Evolutionary conservation across 2,329 filamentous ascomycete species (phyloP), one percentile per base, ranked within the genome.

Genomic region (Diplodia scrobiculata): DNA sequence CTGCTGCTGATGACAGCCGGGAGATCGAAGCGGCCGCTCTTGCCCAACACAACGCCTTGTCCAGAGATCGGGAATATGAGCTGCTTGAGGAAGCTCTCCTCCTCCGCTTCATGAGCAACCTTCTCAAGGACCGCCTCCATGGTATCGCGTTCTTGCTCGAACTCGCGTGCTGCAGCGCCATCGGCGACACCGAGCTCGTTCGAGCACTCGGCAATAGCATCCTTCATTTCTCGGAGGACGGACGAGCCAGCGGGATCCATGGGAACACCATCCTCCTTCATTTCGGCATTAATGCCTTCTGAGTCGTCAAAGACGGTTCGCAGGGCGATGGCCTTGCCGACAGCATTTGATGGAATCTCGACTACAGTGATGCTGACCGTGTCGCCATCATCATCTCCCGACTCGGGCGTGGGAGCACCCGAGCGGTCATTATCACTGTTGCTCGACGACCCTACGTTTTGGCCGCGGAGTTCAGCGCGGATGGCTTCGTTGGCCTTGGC

Each of bases 181-280:
- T 84, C 86, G 78, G 84, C 87, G 68, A 93, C 89, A 25, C 91
- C 92, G 50, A 97, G 82, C 71, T 97, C 91, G 1, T 89, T 87
- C 59, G 88, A 91, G 47, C 88, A 90, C 58, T 91, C 89, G 0
- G 87, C 80, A 5, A 97, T 86, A 1, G 93, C 92, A 66, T 88
- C 88, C 73, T 91, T 87, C 90, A 97, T 96, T 75, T 97, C 93
- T 45, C 90, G 88, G 14, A 94, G 76, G 10, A 98, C 89, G 0
- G 94, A 96, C 67, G 89, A 89, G n/a, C 91, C 90, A 1, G 87
- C 87, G 0, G 89, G 72, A 0, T 84, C 79, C 1, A 96, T 84
- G n/a, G 91, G 85, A 0, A 99, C 86, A 10, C 95, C 95, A 71
- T 99, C 95, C 68, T 94, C 89, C 73, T 94, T 96, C 93, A 99